phyloP scores from a whole-genome alignment of 78 protist species.

The Polysphondylium violaceum region DNA sequence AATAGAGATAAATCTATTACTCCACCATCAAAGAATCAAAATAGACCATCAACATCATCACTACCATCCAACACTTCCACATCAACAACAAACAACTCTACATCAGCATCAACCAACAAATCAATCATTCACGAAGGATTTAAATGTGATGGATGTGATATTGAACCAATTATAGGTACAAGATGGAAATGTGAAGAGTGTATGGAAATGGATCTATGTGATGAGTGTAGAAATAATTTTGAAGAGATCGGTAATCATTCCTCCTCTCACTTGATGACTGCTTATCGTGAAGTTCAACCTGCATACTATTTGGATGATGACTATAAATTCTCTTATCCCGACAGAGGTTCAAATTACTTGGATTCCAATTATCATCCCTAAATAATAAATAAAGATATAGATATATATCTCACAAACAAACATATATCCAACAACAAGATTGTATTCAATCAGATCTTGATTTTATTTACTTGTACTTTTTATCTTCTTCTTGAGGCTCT shows the following conservation, averaged over 20 bases:
- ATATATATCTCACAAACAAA: background rate
- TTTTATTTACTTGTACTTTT: background rate
- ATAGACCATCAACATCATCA: background rate
- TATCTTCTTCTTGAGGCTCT: conserved; percentile 1
- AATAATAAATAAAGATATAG: background rate
- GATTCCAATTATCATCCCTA: conserved; percentile 44
- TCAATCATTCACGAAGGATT: conserved; percentile 48
- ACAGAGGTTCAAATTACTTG: conserved; percentile 47
- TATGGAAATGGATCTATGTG: conserved; percentile 51
- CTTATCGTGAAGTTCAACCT: background rate
- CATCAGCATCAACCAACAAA: background rate
- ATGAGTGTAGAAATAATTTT: conserved; percentile 16
- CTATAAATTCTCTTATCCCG: conserved; percentile 41
- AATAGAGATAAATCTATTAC: background rate
- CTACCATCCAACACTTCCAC: background rate
- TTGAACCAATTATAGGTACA: conserved; percentile 53
- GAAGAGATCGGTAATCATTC: conserved; percentile 60
- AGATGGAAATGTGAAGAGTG: conserved; percentile 75
- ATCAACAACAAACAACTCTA: background rate
- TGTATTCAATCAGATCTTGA: background rate
- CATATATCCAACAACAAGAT: background rate
- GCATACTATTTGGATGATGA: conserved; percentile 38
- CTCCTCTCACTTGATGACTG: conserved; percentile 46
- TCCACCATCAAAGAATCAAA: background rate
- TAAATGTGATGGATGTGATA: conserved; percentile 76